Base-by-base conservation (phyloP, 176 grass and related monocot species). In the Carex littledalei region DNA sequence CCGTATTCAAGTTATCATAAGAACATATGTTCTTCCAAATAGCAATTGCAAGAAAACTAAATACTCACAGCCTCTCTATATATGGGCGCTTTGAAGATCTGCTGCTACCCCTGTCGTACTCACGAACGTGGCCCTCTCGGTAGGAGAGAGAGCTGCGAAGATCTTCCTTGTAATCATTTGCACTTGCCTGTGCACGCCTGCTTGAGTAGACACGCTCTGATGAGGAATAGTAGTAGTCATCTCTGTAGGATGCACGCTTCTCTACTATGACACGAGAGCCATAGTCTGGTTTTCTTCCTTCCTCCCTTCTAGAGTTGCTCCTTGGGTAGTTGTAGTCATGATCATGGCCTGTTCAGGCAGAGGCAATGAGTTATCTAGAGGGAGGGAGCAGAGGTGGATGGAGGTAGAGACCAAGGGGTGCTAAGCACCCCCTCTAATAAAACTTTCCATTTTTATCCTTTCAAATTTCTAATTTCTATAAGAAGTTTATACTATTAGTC, bases 101-200 rank as follows among this genome's bases (percentile, higher is more conserved):
- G 29, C 80, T 65, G 29, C 80, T 63, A 50, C 35, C 39, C 17
- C 80, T 63, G 56, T 83, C 61, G 8, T 83, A 83, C 60, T 83
- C 80, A 5, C 80, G 80, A 54, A 15, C 6, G 4, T 83, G 61
- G 9, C 80, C 41, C 10, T 83, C 80, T 49, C 62, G 61, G 20
- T 83, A 83, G 6, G 80, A 66, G 9, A 83, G 39, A 43, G 63
- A 53, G 13, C 49, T 77, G 73, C 73, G 59, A 43, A 83, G 60
- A 17, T 83, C 80, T 43, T 67, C 79, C 55, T 81, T 81, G 55
- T 80, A 80, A 59, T 81, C 80, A 29, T 83, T 67, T 47, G 39
- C 80, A 2, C 41, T 77, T 47, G 21, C 73, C 49, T 54, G 73
- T 31, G 73, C 73, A 31, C 49, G 80, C n/a, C 11, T 63, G 32